phyloP scores from a whole-genome alignment of 1,139 yeast genomes.

The Debaryomyces robertsiae region DNA sequence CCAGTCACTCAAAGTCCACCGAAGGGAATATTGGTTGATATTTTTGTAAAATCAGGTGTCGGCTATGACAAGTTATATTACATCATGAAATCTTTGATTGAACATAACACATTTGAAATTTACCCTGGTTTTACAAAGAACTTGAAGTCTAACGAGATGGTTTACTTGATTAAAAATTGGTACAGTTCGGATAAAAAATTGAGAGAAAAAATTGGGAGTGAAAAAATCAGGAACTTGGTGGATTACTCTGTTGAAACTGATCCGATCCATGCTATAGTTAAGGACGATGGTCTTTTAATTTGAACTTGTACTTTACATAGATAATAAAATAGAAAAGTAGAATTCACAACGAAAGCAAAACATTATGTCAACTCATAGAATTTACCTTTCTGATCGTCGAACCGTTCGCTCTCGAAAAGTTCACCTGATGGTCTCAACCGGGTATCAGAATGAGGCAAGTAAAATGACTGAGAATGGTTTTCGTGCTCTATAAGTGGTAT shows the following conservation, averaged over 20 bases:
- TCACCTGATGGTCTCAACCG: slow-evolving; percentile 28
- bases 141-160: slow-evolving; percentile 53
- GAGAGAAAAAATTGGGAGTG: slow-evolving; percentile 52
- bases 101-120: slow-evolving; percentile 56
- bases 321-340: slow-evolving; percentile 9
- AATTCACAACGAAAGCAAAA: slow-evolving; percentile 6
- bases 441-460: slow-evolving; percentile 15
- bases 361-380: slow-evolving; percentile 49
- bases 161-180: slow-evolving; percentile 66
- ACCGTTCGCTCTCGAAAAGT: slow-evolving; percentile 42
- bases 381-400: slow-evolving; percentile 51
- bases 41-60: slow-evolving; percentile 77
- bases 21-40: slow-evolving; percentile 53
- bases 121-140: slow-evolving; percentile 47
- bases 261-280: slow-evolving; percentile 47
- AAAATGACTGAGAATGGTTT: slow-evolving; percentile 19
- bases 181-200: slow-evolving; percentile 62
- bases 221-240: slow-evolving; percentile 37
- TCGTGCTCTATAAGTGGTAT: slow-evolving; percentile 37
- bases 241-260: slow-evolving; percentile 47
- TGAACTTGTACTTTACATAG: slow-evolving; percentile 12
- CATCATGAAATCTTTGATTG: slow-evolving; percentile 67
- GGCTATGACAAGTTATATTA: slow-evolving; percentile 69
- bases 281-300: slow-evolving; percentile 18
- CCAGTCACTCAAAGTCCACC: slow-evolving; percentile 46